Percentiles rank a stretch among this genome's conserved stretches.
Conservation (phyloP, 176 grass and related monocot genomes). For the Oryza coarctata region DNA sequence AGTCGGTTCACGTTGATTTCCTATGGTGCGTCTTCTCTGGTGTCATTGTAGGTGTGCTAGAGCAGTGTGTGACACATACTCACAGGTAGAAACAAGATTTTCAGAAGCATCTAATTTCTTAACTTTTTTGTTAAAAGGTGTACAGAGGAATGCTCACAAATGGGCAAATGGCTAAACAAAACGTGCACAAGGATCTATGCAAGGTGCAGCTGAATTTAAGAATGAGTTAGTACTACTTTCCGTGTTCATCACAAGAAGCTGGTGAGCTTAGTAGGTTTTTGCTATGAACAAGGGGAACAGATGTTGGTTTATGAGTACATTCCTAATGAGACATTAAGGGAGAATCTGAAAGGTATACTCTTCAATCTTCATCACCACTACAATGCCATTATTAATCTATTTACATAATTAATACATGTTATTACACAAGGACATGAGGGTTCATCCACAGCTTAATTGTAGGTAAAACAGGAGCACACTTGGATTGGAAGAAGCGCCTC, state of each 20-base stretch:
- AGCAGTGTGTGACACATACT: too few relatives aligned
- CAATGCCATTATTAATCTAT: neutral
- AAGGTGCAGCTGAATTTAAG: slow-evolving; percentile 75
- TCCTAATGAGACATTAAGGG: slow-evolving; percentile 59
- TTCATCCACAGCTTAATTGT: slow-evolving; percentile 28
- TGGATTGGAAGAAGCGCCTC: slow-evolving; percentile 70
- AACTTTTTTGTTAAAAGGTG: slow-evolving; percentile 46
- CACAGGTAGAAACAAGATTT: neutral
- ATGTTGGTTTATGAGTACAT: slow-evolving; percentile 80
- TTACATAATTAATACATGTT: neutral
- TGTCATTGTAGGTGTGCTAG: too few relatives aligned
- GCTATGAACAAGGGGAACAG: slow-evolving; percentile 71
- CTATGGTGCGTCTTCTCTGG: too few relatives aligned
- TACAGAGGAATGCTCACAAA: slow-evolving; percentile 59
- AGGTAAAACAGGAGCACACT: slow-evolving; percentile 41
- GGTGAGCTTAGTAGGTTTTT: slow-evolving; percentile 69
- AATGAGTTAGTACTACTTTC: slow-evolving; percentile 76
- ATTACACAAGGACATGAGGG: slow-evolving; percentile 4
- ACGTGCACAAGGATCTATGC: slow-evolving; percentile 71
- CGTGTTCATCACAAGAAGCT: slow-evolving; percentile 85
- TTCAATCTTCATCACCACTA: neutral
- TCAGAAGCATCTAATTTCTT: slow-evolving; percentile 9
- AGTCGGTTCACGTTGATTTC: too few relatives aligned
- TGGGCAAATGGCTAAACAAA: slow-evolving; percentile 57
- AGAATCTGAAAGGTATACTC: slow-evolving; percentile 62